Evolutionary conservation across 2,329 filamentous ascomycete species (phyloP), one percentile per base, ranked within the genome.

Genomic region (Microdochium nivale): DNA sequence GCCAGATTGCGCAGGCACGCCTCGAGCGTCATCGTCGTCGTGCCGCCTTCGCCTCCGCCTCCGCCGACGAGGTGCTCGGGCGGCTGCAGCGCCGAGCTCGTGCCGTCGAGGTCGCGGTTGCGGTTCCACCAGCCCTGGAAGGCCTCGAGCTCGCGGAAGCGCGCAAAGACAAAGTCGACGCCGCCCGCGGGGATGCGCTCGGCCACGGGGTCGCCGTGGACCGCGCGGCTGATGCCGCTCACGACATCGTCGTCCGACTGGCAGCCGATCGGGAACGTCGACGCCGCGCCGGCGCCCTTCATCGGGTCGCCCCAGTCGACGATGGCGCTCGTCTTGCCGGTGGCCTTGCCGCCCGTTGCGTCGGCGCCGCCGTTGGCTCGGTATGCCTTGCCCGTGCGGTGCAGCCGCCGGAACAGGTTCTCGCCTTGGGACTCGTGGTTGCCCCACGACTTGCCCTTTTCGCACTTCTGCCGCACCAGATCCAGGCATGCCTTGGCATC

Each of bases 401-500:
- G 80, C 3, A 99, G 77, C 10, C 92, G 83, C 59, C 86, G 87
- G 74, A 97, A 99, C 49, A 99, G 83, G 59, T 90, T 92, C 70
- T 99, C 94, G 40, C 84, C 85, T 47, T 84, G 84, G 2, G 83
- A 78, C 44, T 95, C 90, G 49, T 82, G 82, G 0, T 86, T 86
- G 33, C 90, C 94, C 88, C 91, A 99, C 24, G 76, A 70, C 57
- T 87, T 88, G 40, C 94, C 94, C 69, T 88, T 94, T 67, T 97
- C 91, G 66, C 92, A 96, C 67, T 99, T 99, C 64, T 92, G 86
- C 68, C 94, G 95, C 48, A 97, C 83, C 1, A 99, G 84, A 61
- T 97, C 91, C 14, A 99, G 83, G 57, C 90, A 95, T 2, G 94
- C 90, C 57, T 80, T 84, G 14, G 94, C 90, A 66, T 99, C 94